Percentiles rank a stretch among this genome's conserved stretches.
phyloP scores from a whole-genome alignment of 495 filamentous ascomycete species.

The Aspergillus bridgeri region DNA sequence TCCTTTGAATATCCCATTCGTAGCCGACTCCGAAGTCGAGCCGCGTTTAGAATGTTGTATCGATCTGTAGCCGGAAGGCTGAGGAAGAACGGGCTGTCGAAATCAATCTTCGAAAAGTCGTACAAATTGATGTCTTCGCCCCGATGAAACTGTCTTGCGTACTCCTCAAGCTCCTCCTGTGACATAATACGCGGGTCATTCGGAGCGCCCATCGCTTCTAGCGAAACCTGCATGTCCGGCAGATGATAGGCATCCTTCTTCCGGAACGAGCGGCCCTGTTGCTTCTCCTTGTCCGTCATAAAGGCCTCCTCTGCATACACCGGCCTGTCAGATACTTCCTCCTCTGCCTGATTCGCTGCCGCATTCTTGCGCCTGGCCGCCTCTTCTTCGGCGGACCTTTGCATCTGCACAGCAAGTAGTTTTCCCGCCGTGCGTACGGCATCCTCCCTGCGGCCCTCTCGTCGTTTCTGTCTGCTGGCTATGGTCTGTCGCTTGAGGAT shows the following conservation, averaged over 20 bases:
- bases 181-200: constrained; percentile 95
- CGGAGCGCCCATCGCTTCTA: constrained; percentile 80
- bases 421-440: constrained; percentile 85
- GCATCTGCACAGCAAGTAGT: constrained; percentile 88
- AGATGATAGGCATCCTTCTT: constrained; percentile 95
- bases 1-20: constrained; percentile 97
- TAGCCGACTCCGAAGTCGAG: constrained; percentile 76
- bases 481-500: constrained; percentile 90
- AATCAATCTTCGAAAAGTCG: constrained; percentile 98
- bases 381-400: constrained; percentile 81
- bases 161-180: constrained; percentile 86
- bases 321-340: constrained; percentile 66
- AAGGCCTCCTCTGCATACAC: constrained; percentile 87
- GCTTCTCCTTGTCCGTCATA: constrained; percentile 74
- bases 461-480: constrained; percentile 65
- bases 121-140: constrained; percentile 98
- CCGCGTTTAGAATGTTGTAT: constrained; percentile 96
- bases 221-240: constrained; percentile 70
- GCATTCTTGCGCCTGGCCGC: constrained; percentile 55
- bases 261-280: constrained; percentile 71
- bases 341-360: constrained; percentile 48
- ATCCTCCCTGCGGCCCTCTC: constrained; percentile 91
- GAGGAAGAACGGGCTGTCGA: constrained; percentile 87
- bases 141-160: constrained; percentile 83
- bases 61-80: constrained; percentile 86